Evolutionary conservation across 1,284 basidiomycete genomes (phyloP).

Genomic region (Leccinum variabile): DNA sequence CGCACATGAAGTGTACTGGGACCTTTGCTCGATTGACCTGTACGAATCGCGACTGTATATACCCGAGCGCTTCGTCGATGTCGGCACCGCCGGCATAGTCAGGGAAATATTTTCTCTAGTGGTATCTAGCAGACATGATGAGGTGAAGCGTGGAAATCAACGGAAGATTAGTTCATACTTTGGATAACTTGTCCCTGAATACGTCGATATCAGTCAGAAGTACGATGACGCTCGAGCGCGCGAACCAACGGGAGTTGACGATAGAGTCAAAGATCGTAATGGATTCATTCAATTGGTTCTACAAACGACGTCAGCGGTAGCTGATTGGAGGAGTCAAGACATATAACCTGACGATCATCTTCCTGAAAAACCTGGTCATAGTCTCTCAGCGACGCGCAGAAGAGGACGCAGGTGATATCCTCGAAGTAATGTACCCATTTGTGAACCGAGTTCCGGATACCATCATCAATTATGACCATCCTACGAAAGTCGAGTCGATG

Average conservation of each 20-base stretch:
- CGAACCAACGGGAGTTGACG: slow-evolving; percentile 3
- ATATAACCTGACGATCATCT: slow-evolving; percentile 1
- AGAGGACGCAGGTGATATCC: background rate
- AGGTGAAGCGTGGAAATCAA: background rate
- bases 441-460: background rate
- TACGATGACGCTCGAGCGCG: background rate
- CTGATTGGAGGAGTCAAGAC: background rate
- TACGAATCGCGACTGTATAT: background rate
- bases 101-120: slow-evolving; percentile 2
- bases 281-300: background rate
- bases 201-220: slow-evolving; percentile 3
- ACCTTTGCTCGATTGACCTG: background rate
- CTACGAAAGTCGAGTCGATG: background rate
- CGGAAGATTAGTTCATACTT: slow-evolving; percentile 2
- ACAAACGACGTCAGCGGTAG: background rate
- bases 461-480: background rate
- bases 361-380: slow-evolving; percentile 2
- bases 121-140: slow-evolving; percentile 7
- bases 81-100: slow-evolving; percentile 7
- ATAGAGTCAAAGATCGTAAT: background rate
- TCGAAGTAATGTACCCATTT: slow-evolving; percentile 7
- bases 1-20: slow-evolving; percentile 1
- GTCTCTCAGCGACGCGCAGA: slow-evolving; percentile 6
- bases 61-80: background rate
- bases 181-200: slow-evolving; percentile 10